These are phyloP conservation scores for Phytophthora pseudosyringae DNA, from an alignment of 352 stramenopile genomes.

Conservation along the genomic window DNA sequence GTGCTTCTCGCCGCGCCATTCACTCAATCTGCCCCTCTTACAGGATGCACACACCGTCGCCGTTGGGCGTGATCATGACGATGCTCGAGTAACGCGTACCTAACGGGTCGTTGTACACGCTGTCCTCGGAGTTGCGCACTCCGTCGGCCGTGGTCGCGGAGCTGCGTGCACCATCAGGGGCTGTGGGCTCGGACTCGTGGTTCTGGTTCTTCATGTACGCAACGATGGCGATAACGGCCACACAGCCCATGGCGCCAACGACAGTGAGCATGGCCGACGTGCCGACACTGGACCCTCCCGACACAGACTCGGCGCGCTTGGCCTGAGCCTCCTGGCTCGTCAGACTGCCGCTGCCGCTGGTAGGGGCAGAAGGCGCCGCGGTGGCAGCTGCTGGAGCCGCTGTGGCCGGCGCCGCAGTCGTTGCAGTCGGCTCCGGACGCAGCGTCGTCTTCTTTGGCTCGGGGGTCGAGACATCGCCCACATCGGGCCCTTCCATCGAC, in stretches of 20 bases:
- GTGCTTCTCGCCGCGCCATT: slow-evolving; percentile 9
- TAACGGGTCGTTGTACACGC: slow-evolving; percentile 80
- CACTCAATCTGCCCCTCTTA: slow-evolving; percentile 38
- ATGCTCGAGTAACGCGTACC: slow-evolving; percentile 86
- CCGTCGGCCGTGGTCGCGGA: slow-evolving; percentile 49
- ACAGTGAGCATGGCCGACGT: slow-evolving; percentile 23
- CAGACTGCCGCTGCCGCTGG: slow-evolving; percentile 31
- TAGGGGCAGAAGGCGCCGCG: slow-evolving; percentile 7
- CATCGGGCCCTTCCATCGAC: slow-evolving; percentile 40
- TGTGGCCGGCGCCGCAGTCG: slow-evolving; percentile 18
- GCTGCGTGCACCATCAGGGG: slow-evolving; percentile 36
- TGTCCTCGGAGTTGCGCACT: slow-evolving; percentile 52
- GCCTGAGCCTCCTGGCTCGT: slow-evolving; percentile 56
- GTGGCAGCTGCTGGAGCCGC: slow-evolving; percentile 18
- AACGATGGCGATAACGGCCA: slow-evolving; percentile 56
- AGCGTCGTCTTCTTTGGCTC: slow-evolving; percentile 30
- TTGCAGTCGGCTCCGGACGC: slow-evolving; percentile 18
- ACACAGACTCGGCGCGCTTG: slow-evolving; percentile 43
- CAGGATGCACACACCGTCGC: slow-evolving; percentile 80
- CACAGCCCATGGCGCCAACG: slow-evolving; percentile 41
- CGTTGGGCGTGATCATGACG: slow-evolving; percentile 87
- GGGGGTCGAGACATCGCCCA: slow-evolving; percentile 34
- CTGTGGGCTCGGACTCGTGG: slow-evolving; percentile 23
- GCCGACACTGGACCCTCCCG: slow-evolving; percentile 13
- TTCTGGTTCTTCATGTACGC: slow-evolving; percentile 62